Conservation (phyloP, 2,329 filamentous ascomycete species). For the Fusarium oxysporum region DNA sequence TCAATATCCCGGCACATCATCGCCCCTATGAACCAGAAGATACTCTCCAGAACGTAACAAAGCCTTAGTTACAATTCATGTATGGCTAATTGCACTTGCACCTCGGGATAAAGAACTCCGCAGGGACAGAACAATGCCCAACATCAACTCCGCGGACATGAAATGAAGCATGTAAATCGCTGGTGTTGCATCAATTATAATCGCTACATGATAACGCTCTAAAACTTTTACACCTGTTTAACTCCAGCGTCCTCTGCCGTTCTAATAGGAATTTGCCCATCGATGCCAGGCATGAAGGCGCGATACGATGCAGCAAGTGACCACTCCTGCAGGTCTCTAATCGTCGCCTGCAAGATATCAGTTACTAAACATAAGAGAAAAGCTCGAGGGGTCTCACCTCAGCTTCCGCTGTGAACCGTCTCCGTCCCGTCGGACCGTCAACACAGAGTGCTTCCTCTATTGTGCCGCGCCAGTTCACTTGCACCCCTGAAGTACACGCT, state of each 20-base stretch:
- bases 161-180: background rate
- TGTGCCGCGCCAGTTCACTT: background rate
- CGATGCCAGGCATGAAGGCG: constrained; percentile 15
- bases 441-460: constrained; percentile 8
- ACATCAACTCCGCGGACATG: no score
- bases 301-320: constrained; percentile 24
- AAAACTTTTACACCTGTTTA: background rate
- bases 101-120: background rate
- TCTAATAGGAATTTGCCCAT: constrained; percentile 26
- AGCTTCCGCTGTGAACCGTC: constrained; percentile 4
- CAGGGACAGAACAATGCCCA: background rate
- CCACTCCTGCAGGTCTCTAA: constrained; percentile 8
- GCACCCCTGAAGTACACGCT: constrained; percentile 2
- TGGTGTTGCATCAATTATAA: background rate
- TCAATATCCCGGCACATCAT: background rate
- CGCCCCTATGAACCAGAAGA: rapidly evolving
- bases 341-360: background rate
- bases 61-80: background rate
- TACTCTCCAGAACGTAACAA: rapidly evolving
- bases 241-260: background rate
- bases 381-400: background rate
- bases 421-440: background rate
- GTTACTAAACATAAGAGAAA: rapidly evolving
- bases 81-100: background rate
- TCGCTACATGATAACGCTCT: background rate